A percentile compares a stretch with the other conserved stretches of the same genome.
Evolutionary conservation across 768 basidiomycete genomes (phyloP).

Genomic region (Piloderma croceum): DNA sequence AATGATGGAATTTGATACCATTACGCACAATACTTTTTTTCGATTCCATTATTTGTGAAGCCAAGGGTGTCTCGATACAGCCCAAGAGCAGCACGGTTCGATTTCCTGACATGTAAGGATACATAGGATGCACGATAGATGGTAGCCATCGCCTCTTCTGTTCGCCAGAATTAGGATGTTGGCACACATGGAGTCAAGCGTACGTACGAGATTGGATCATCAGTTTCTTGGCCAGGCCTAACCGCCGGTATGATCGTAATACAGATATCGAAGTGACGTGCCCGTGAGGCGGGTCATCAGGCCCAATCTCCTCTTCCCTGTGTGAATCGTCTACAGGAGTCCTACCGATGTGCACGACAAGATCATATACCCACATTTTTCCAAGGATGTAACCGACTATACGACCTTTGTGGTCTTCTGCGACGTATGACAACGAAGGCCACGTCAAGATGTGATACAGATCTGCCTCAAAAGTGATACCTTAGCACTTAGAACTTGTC

Average conservation of each 20-base stretch:
- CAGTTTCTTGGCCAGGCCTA: conserved; percentile 89
- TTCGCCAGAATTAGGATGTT: background rate
- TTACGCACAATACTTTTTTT: conserved; percentile 84
- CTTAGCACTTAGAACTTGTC: background rate
- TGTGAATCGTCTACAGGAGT: background rate
- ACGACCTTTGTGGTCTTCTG: conserved; percentile 81
- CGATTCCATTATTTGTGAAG: conserved; percentile 80
- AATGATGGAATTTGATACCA: conserved; percentile 14
- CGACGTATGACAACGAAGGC: conserved; percentile 91
- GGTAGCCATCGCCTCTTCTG: conserved; percentile 88
- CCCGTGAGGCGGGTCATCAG: conserved; percentile 67
- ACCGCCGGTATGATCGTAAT: conserved; percentile 79
- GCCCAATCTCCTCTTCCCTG: conserved; percentile 62
- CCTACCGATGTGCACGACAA: background rate
- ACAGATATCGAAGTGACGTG: conserved; percentile 98
- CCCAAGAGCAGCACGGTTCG: conserved; percentile 87
- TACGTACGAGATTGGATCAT: conserved; percentile 88
- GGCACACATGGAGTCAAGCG: background rate
- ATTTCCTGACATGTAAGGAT: conserved; percentile 88
- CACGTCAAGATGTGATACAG: conserved; percentile 87
- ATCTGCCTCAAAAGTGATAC: conserved; percentile 40
- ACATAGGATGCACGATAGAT: conserved; percentile 83
- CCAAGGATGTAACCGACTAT: conserved; percentile 95
- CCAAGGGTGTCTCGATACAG: conserved; percentile 88
- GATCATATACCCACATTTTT: conserved; percentile 63